These are phyloP conservation scores for Apostasia shenzhenica DNA, from an alignment of 106 monocot species.

Conservation along the genomic window DNA sequence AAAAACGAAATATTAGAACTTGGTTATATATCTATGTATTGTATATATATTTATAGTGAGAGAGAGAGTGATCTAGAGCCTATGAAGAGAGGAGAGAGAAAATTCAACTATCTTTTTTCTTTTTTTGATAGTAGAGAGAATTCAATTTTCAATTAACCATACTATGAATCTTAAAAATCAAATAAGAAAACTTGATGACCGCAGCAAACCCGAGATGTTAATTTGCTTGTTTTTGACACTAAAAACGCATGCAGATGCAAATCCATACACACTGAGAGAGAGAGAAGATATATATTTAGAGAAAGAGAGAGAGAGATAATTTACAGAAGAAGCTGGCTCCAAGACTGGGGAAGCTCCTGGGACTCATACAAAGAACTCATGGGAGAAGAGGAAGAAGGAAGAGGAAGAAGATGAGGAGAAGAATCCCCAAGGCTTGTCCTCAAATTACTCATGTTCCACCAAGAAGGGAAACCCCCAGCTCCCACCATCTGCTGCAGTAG, in stretches of 20 bases:
- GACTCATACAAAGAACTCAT: constrained; percentile 29
- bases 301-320: constrained; percentile 8
- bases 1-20: too few relatives aligned
- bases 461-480: constrained; percentile 14
- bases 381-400: constrained; percentile 13
- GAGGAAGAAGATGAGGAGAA: constrained; percentile 20
- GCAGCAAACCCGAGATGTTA: too few relatives aligned
- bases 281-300: background rate
- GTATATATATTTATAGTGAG: too few relatives aligned
- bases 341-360: constrained; percentile 62
- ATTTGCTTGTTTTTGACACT: background rate
- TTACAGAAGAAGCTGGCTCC: constrained; percentile 71
- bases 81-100: background rate
- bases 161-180: too few relatives aligned
- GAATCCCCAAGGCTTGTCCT: constrained; percentile 9
- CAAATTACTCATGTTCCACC: constrained; percentile 43
- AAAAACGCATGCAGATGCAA: background rate
- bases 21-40: too few relatives aligned
- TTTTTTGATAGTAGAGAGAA: background rate
- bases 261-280: background rate
- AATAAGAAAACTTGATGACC: too few relatives aligned
- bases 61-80: too few relatives aligned
- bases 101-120: background rate
- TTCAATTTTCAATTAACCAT: too few relatives aligned
- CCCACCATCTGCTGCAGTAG: constrained; percentile 52